Percentiles rank a stretch among this genome's conserved stretches.
Evolutionary conservation across 1,284 basidiomycete genomes (phyloP).

Genomic region (Rugiboletus extremiorientalis): DNA sequence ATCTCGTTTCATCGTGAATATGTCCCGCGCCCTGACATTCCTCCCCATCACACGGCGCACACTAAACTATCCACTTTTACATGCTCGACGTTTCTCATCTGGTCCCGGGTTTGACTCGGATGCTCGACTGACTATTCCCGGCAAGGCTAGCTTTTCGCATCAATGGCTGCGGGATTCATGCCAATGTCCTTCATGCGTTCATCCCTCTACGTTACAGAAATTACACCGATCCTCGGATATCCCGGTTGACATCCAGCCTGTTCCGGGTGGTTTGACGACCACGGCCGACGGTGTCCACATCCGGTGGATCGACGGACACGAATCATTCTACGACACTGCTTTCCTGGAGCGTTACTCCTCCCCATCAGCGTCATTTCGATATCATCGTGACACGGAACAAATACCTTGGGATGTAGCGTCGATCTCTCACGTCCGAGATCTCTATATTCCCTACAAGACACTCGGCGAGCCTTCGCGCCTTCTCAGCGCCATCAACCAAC

Average conservation of each 20-base stretch:
- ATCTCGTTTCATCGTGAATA: background rate
- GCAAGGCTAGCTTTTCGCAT: slow-evolving; percentile 50
- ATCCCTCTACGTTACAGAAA: slow-evolving; percentile 77
- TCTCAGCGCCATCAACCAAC: slow-evolving; percentile 53
- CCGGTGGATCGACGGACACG: slow-evolving; percentile 58
- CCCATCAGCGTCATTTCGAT: slow-evolving; percentile 31
- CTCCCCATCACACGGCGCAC: background rate
- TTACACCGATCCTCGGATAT: slow-evolving; percentile 72
- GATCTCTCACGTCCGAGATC: slow-evolving; percentile 37
- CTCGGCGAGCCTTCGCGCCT: slow-evolving; percentile 44
- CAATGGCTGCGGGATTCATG: slow-evolving; percentile 50
- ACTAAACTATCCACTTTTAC: background rate
- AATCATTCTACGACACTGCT: slow-evolving; percentile 48
- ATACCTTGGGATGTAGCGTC: slow-evolving; percentile 38
- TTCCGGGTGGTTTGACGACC: slow-evolving; percentile 38
- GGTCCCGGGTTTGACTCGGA: slow-evolving; percentile 12
- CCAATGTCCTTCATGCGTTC: slow-evolving; percentile 54
- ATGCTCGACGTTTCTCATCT: slow-evolving; percentile 9
- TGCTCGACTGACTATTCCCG: slow-evolving; percentile 17
- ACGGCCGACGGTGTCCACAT: slow-evolving; percentile 47
- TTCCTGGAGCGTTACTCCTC: slow-evolving; percentile 54
- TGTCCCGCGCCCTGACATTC: slow-evolving; percentile 10
- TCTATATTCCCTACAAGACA: slow-evolving; percentile 54
- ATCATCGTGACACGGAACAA: slow-evolving; percentile 40
- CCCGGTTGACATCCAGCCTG: slow-evolving; percentile 40